Evolutionary conservation across 129 eudicot species (phyloP).

Genomic region (Solidago caesia): DNA sequence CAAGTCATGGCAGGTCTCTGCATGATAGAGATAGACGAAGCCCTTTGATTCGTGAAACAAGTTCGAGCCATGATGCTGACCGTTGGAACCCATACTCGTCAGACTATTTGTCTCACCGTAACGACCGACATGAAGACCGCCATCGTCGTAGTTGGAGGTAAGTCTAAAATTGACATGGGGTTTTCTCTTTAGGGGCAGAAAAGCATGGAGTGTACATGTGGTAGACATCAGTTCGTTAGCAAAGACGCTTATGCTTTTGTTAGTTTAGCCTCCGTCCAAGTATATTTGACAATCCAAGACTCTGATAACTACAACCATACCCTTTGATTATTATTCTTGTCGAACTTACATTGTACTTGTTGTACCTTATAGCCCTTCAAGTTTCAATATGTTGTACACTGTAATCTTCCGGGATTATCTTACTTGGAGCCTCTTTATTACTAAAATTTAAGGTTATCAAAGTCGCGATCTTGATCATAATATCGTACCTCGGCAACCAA

Average conservation of each 20-base stretch:
- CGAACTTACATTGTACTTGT: neutral
- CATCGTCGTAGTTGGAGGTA: slow-evolving; percentile 38
- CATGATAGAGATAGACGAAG: slow-evolving; percentile 55
- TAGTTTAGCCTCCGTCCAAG: slow-evolving; percentile 28
- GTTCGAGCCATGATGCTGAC: slow-evolving; percentile 34
- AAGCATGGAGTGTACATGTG: slow-evolving; percentile 27
- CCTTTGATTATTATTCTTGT: slow-evolving; percentile 9
- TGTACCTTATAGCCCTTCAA: slow-evolving; percentile 19
- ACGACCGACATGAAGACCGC: slow-evolving; percentile 37
- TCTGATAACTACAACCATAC: neutral
- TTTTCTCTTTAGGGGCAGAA: slow-evolving; percentile 15
- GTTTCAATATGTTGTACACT: slow-evolving; percentile 18
- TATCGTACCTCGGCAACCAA: too few species aligned
- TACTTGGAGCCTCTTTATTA: neutral
- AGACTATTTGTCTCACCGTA: slow-evolving; percentile 30
- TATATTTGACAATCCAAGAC: slow-evolving; percentile 2
- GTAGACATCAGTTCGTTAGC: slow-evolving; percentile 26
- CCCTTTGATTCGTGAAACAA: slow-evolving; percentile 43
- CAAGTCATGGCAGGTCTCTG: slow-evolving; percentile 53
- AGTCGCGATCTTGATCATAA: too few species aligned
- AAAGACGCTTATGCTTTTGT: slow-evolving; percentile 28
- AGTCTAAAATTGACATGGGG: neutral
- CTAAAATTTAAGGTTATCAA: neutral
- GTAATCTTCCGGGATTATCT: slow-evolving; percentile 11
- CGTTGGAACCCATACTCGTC: slow-evolving; percentile 31